Percentiles rank a stretch among this genome's conserved stretches.
Evolutionary conservation across 306 rosid genomes (phyloP).

Genomic region (Hippophae gyantsensis): DNA sequence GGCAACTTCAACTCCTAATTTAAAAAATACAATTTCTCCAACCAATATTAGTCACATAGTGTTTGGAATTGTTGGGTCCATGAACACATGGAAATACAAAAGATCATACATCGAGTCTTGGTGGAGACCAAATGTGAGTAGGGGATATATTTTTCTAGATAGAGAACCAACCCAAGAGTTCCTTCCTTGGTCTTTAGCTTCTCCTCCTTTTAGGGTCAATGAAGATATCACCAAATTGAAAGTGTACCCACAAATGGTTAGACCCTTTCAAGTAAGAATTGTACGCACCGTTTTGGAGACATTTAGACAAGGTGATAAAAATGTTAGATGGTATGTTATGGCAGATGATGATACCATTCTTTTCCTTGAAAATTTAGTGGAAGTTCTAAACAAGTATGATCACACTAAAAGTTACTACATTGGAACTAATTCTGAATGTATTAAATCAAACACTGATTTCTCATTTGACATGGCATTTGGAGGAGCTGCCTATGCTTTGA

Average conservation of each 20-base stretch:
- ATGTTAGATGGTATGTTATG: constrained; percentile 45
- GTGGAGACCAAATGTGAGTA: constrained; percentile 36
- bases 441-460: constrained; percentile 25
- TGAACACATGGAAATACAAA: constrained; percentile 36
- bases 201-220: constrained; percentile 33
- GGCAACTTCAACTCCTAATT: not conserved
- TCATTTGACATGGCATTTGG: constrained; percentile 43
- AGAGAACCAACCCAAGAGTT: constrained; percentile 23
- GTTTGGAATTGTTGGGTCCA: constrained; percentile 29
- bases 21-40: not conserved
- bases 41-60: constrained; percentile 31
- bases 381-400: constrained; percentile 30
- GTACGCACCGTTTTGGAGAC: constrained; percentile 25
- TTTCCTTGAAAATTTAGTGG: constrained; percentile 32
- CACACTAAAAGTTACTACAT: constrained; percentile 25
- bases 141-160: constrained; percentile 40
- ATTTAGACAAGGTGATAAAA: constrained; percentile 20
- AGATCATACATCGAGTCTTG: constrained; percentile 29
- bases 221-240: constrained; percentile 14
- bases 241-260: not conserved
- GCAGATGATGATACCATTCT: constrained; percentile 40
- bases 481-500: constrained; percentile 46
- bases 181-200: constrained; percentile 33
- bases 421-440: constrained; percentile 34
- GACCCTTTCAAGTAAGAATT: constrained; percentile 21